Conservation (phyloP, 805 yeast species). For the Candida anglica region DNA sequence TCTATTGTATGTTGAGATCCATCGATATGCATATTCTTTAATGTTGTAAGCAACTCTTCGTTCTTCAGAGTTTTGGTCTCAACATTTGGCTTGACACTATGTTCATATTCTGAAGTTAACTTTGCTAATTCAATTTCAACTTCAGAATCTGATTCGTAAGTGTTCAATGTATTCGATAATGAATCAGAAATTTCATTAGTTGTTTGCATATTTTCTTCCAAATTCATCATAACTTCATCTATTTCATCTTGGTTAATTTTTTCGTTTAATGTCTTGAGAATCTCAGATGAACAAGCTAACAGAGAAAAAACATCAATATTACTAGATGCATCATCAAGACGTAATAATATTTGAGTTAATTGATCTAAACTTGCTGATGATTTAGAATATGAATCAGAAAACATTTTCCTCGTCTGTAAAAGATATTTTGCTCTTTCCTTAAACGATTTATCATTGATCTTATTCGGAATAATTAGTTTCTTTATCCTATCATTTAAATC, state of each 20-base stretch:
- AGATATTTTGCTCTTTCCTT: not conserved
- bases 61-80: slow-evolving; percentile 2
- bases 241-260: slow-evolving; percentile 22
- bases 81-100: slow-evolving; percentile 2
- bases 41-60: slow-evolving; percentile 9
- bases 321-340: slow-evolving; percentile 32
- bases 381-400: slow-evolving; percentile 14
- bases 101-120: slow-evolving; percentile 9
- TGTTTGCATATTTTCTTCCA: slow-evolving; percentile 25
- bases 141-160: slow-evolving; percentile 8
- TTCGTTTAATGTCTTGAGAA: slow-evolving; percentile 24
- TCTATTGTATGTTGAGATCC: slow-evolving; percentile 1
- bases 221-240: slow-evolving; percentile 20
- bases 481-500: slow-evolving; percentile 14
- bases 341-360: slow-evolving; percentile 19
- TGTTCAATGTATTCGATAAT: slow-evolving; percentile 8
- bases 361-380: slow-evolving; percentile 15
- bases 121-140: slow-evolving; percentile 23
- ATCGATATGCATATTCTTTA: slow-evolving; percentile 10
- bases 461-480: slow-evolving; percentile 6
- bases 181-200: slow-evolving; percentile 26
- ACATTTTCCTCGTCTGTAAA: slow-evolving; percentile 5
- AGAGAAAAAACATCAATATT: slow-evolving; percentile 22
- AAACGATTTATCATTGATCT: no score
- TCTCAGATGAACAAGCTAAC: slow-evolving; percentile 19